phyloP scores from a whole-genome alignment of 1,284 basidiomycete species.

The Neolentinus lepideus region DNA sequence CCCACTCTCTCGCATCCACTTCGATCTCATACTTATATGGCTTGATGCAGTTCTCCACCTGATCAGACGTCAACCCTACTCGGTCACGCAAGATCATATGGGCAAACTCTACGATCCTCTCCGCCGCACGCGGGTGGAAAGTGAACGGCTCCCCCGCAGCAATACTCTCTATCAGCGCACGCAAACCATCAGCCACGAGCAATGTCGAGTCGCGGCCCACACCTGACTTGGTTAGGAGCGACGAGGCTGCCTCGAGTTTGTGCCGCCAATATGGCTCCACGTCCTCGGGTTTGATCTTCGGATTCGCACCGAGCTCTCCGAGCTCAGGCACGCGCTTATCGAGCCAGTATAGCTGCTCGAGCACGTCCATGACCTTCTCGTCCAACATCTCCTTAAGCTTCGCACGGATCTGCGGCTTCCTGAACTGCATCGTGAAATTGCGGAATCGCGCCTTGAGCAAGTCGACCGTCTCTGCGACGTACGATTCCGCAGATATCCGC shows the following conservation, averaged over 20 bases:
- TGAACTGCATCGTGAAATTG: constrained; percentile 80
- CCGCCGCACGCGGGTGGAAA: constrained; percentile 82
- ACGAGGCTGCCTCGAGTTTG: constrained; percentile 90
- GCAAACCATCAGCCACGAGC: constrained; percentile 92
- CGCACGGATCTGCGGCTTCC: constrained; percentile 82
- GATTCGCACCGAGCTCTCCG: constrained; percentile 62
- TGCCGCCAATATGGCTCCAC: constrained; percentile 93
- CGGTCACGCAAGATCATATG: constrained; percentile 90
- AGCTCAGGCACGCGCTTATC: constrained; percentile 84
- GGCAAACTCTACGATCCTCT: constrained; percentile 87
- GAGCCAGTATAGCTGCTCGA: constrained; percentile 96
- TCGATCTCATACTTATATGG: constrained; percentile 98
- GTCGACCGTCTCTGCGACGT: constrained; percentile 96
- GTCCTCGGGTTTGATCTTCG: constrained; percentile 66
- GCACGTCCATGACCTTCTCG: constrained; percentile 93
- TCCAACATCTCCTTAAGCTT: constrained; percentile 91
- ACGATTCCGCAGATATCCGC: constrained; percentile 90
- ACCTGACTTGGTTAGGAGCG: constrained; percentile 91
- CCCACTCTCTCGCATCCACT: constrained; percentile 90
- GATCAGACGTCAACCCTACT: constrained; percentile 89
- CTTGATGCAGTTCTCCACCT: constrained; percentile 99
- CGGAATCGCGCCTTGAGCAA: constrained; percentile 89
- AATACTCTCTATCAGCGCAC: constrained; percentile 85
- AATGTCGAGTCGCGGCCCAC: constrained; percentile 93
- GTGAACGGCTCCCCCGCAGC: constrained; percentile 87